These are phyloP conservation scores for Lactarius quietus DNA, from an alignment of 768 basidiomycete species.

Conservation along the genomic window DNA sequence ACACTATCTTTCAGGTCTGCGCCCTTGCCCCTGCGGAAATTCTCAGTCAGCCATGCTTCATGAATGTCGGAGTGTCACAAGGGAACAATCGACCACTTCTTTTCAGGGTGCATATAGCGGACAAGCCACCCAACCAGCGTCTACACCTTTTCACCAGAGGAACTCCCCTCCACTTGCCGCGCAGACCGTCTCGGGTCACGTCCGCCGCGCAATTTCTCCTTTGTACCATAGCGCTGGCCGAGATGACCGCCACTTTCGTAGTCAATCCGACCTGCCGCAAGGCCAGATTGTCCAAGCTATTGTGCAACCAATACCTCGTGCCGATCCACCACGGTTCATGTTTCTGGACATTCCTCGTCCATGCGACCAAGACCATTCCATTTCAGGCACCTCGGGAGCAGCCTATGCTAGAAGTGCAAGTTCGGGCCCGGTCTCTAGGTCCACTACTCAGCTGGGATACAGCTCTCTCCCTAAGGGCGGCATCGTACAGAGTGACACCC, in stretches of 20 bases:
- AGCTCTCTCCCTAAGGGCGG: conserved; percentile 21
- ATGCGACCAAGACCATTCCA: conserved; percentile 16
- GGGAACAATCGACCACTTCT: conserved; percentile 23
- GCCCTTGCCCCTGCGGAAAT: conserved; percentile 22
- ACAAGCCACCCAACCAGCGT: conserved; percentile 22
- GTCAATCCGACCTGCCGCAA: conserved; percentile 15
- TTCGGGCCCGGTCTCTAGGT: conserved; percentile 21
- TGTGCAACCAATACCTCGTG: conserved; percentile 18
- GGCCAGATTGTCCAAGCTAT: conserved; percentile 19
- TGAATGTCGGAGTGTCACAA: conserved; percentile 19
- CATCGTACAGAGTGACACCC: conserved; percentile 20
- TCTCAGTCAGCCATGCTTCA: conserved; percentile 25
- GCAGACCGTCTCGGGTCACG: conserved; percentile 21
- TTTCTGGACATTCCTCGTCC: conserved; percentile 12
- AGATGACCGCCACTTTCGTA: conserved; percentile 20
- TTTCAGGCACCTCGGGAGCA: conserved; percentile 20
- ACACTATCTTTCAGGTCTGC: conserved; percentile 16
- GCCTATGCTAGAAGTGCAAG: conserved; percentile 23
- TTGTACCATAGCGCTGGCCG: conserved; percentile 20
- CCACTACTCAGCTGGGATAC: conserved; percentile 15
- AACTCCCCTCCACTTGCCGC: conserved; percentile 23
- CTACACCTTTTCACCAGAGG: conserved; percentile 23
- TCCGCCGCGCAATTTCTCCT: conserved; percentile 24
- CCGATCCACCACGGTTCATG: conserved; percentile 17
- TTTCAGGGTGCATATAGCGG: conserved; percentile 20